A percentile compares a stretch with the other conserved stretches of the same genome.
phyloP scores from a whole-genome alignment of 495 filamentous ascomycete genomes.

The Lophiostoma macrostomum region DNA sequence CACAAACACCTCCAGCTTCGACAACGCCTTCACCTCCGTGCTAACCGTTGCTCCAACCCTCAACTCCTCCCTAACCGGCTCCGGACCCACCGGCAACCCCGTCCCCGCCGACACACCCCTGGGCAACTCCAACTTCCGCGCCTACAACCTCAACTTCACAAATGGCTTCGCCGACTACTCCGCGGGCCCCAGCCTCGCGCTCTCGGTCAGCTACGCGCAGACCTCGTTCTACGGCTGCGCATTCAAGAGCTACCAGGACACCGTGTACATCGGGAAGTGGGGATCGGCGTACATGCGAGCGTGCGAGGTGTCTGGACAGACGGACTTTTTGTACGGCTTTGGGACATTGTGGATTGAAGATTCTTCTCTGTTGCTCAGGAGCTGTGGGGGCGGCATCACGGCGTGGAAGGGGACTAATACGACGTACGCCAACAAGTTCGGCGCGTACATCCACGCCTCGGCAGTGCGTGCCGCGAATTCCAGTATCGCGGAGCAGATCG shows the following conservation, averaged over 20 bases:
- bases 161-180: constrained; percentile 55
- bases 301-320: constrained; percentile 56
- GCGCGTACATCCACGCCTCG: constrained; percentile 56
- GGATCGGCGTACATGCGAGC: constrained; percentile 58
- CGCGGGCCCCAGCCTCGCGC: constrained; percentile 53
- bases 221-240: constrained; percentile 58
- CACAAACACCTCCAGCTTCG: constrained; percentile 44
- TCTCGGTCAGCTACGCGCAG: constrained; percentile 56
- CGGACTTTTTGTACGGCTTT: constrained; percentile 46
- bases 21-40: constrained; percentile 57
- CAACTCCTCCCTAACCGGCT: constrained; percentile 54
- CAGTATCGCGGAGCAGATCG: constrained; percentile 49
- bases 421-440: constrained; percentile 60
- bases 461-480: constrained; percentile 50
- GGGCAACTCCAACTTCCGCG: constrained; percentile 55
- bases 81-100: constrained; percentile 54
- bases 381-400: constrained; percentile 61
- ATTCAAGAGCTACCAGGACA: constrained; percentile 60
- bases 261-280: constrained; percentile 60
- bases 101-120: constrained; percentile 58
- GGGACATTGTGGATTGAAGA: constrained; percentile 37
- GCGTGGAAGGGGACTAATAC: constrained; percentile 67
- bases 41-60: constrained; percentile 57
- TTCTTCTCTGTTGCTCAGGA: constrained; percentile 47
- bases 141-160: constrained; percentile 58